Base-by-base conservation (phyloP, 202 grass and related monocot species). In the Panicum virgatum region DNA sequence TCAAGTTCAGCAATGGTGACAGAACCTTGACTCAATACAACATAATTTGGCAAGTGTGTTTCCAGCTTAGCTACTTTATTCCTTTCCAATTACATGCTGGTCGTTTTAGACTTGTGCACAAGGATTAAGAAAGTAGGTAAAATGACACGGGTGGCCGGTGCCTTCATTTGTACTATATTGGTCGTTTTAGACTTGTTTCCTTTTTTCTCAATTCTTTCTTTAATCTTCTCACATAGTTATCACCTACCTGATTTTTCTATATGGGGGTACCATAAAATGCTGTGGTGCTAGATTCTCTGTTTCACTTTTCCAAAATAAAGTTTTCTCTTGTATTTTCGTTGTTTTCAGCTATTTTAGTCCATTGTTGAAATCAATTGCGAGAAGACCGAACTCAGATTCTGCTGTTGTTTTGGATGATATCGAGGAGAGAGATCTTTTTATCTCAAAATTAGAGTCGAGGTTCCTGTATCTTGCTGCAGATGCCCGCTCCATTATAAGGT, bases 391-490 rank as follows among this genome's bases (percentile, higher is more conserved):
- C 58, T 67, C 79, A 40, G 75, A 83, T 85, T 83, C 59, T 53
- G 7, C 45, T 68, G 27, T 90, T 82, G 68, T 81, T 90, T 87
- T 92, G 72, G 96, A 95, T 80, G 87, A 91, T 89, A 89, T 98
- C 5, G 82, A 93, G 69, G 96, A 95, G 68, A 92, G 96, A 79
- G 84, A 94, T 77, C 39, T 85, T 79, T 98, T 98, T 72, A 91
- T 98, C 82, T 92, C 89, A 75, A 90, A 88, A 79, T 78, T 98
- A 37, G 92, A 95, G 72, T 98, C 90, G 5, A 93, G 92, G 58
- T 98, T 98, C 84, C 82, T 98, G 22, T 98, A 94, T 86, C 92
- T 98, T 76, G 96, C 90, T 80, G 96, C 92, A 74, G 96, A 98
- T 88, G 96, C 96, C 18, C 90, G 84, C 72, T 93, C 89, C 53